A percentile compares a stretch with the other conserved stretches of the same genome.
These are phyloP conservation scores for Sclerotinia nivalis DNA, from an alignment of 2,329 filamentous ascomycete genomes.

Conservation along the genomic window DNA sequence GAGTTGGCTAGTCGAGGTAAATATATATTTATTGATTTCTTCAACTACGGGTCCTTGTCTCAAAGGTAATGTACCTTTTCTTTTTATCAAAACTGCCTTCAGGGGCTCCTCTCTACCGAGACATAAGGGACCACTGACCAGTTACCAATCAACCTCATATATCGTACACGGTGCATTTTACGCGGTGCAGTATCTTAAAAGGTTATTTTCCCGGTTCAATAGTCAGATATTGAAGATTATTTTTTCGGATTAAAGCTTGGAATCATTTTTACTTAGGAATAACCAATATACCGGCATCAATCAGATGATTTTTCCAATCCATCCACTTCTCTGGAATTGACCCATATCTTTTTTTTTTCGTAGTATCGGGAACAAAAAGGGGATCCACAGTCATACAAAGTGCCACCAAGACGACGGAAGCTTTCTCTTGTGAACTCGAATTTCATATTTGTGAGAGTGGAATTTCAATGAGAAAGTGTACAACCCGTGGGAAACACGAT, in stretches of 20 bases:
- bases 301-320: constrained; percentile 14
- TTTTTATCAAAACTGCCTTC: not conserved
- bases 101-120: constrained; percentile 7
- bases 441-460: constrained; percentile 5
- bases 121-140: not conserved
- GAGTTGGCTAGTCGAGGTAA: not conserved
- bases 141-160: not conserved
- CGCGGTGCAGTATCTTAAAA: not conserved
- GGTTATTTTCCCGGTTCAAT: not conserved
- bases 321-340: constrained; percentile 17
- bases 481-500: constrained; percentile 18
- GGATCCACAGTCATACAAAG: constrained; percentile 17
- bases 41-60: constrained; percentile 8
- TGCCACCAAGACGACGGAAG: constrained; percentile 14
- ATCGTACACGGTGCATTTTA: no score
- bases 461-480: not conserved
- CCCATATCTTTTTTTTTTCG: constrained; percentile 15
- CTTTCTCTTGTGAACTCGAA: constrained; percentile 9
- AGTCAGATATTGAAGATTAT: not conserved
- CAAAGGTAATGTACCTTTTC: not conserved
- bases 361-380: constrained; percentile 7
- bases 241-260: not conserved
- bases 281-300: not conserved
- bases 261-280: not conserved
- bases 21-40: not conserved